Conservation (phyloP, 805 yeast species). For the Lipomyces anomalus region DNA sequence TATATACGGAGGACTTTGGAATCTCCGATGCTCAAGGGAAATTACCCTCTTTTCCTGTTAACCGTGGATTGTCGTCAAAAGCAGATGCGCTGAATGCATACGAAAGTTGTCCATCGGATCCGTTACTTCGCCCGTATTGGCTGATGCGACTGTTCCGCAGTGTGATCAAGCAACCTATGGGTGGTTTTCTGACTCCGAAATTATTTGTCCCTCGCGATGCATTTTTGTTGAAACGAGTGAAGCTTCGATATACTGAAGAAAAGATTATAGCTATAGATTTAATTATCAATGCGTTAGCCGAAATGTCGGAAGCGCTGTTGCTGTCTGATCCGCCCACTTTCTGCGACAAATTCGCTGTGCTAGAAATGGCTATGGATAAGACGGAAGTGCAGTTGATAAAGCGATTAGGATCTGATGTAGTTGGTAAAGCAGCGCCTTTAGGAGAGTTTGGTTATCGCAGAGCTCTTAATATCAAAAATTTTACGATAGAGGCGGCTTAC, state of each 20-base stretch:
- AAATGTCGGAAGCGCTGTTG: neutral
- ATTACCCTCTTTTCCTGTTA: too few relatives aligned
- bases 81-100: too few relatives aligned
- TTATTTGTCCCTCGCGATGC: constrained; percentile 6
- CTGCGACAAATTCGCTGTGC: neutral
- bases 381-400: constrained; percentile 4
- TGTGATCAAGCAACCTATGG: constrained; percentile 5
- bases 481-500: too few relatives aligned
- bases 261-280: constrained; percentile 6
- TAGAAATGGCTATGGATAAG: constrained; percentile 4
- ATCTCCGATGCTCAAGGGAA: too few relatives aligned
- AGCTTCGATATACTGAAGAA: constrained; percentile 5
- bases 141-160: constrained; percentile 6
- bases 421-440: too few relatives aligned
- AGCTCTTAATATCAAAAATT: too few relatives aligned
- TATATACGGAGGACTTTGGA: too few relatives aligned
- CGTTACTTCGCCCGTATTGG: constrained; percentile 7
- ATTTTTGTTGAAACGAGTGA: constrained; percentile 3
- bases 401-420: too few relatives aligned
- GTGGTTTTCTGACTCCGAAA: constrained; percentile 3
- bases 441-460: too few relatives aligned
- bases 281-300: constrained; percentile 2
- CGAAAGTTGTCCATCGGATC: constrained; percentile 3
- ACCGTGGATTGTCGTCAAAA: too few relatives aligned
- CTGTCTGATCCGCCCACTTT: neutral